Base-by-base conservation (phyloP, 2,329 filamentous ascomycete genomes). In the Pseudocercospora fuligena region DNA sequence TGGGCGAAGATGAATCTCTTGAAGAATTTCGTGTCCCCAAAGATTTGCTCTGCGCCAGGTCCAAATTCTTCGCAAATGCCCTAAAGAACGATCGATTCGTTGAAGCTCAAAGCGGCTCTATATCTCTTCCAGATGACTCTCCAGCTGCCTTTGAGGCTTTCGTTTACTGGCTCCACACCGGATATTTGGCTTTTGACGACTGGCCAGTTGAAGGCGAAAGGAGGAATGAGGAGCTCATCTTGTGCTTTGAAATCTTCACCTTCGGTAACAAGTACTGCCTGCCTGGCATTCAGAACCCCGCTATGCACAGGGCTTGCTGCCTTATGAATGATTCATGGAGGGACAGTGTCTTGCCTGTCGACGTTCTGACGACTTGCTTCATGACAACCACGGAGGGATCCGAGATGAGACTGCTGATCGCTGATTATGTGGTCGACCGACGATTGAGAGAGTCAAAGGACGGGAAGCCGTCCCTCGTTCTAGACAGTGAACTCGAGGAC, bases 401-500 rank as follows among this genome's bases (percentile, higher is more conserved):
- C 6, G 11, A 27, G 12, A 51, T 63, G 23, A 29, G 61, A 14
- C 27, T 14, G 33, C 7, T 57, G n/a, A 33, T 33, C 5, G 51
- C 61, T 31, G 61, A 63, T 27, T 63, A 57, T 36, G 51, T 63
- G n/a, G 61, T 63, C 61, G 56, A 36, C n/a, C 51, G 61, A 16
- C 40, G 40, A 19, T 9, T 4, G 14, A 16, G 40, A 16, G 40
- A 3, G 40, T 19, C 19, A 5, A 46, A 16, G 40, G 40, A 46
- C 19, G 40, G 7, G 9, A 46, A 46, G 40, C 16, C 40, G 12
- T 46, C 40, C 16, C 9, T n/a, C 5, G 9, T 7, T 1, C 40
- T 46, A 12, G 40, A 46, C 3, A 19, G 19, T 5, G 40, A 46
- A 8, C 40, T 46, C 19, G 40, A 46, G 40, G 40, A 19, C 5